These are phyloP conservation scores for Cladosporium sphaerospermum DNA, from an alignment of 2,329 filamentous ascomycete genomes.

Conservation along the genomic window DNA sequence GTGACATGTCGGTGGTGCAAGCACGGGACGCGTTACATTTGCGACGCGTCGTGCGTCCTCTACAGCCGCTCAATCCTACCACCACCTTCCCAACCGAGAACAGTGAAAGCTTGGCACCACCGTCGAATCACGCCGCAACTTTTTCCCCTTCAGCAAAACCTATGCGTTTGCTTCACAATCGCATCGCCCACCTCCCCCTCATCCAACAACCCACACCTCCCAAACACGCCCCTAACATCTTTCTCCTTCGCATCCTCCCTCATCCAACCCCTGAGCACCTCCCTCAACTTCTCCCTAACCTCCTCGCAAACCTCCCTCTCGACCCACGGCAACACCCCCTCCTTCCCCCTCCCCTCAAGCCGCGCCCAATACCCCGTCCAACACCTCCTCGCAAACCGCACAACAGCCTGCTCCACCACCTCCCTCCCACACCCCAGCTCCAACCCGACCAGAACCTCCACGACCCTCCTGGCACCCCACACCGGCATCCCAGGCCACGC, in stretches of 20 bases:
- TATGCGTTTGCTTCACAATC: no score
- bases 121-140: no score
- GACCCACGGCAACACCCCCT: no score
- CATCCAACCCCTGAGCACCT: background rate
- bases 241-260: background rate
- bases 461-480: background rate
- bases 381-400: background rate
- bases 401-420: background rate
- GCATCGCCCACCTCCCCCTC: no score
- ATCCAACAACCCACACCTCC: no score
- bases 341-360: background rate
- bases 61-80: no score
- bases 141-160: no score
- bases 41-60: no score
- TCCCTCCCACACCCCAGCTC: background rate
- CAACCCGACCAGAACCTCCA: background rate
- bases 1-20: no score
- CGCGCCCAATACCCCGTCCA: constrained; percentile 1
- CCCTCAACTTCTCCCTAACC: background rate
- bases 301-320: background rate
- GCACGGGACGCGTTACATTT: no score
- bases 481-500: background rate
- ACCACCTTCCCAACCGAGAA: no score
- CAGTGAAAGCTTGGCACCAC: no score
- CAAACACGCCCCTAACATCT: background rate